phyloP scores from a whole-genome alignment of 2,329 filamentous ascomycete species.

The Aspergillus costaricaensis region DNA sequence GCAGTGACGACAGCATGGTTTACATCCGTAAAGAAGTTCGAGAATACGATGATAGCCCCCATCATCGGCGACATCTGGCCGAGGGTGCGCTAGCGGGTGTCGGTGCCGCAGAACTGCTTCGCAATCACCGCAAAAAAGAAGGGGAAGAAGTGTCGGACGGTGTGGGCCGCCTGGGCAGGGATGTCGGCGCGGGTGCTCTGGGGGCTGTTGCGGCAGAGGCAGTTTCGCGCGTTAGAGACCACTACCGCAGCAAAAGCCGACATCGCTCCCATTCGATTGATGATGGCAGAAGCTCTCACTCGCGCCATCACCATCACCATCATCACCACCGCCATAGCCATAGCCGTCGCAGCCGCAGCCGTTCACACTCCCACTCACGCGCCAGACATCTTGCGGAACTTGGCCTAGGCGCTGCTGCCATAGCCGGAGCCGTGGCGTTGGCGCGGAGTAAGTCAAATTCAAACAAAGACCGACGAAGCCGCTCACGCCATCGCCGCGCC shows the following conservation, averaged over 20 bases:
- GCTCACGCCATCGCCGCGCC: conserved; percentile 46
- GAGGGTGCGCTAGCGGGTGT: conserved; percentile 63
- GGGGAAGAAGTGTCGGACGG: conserved; percentile 57
- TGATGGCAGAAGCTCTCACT: conserved; percentile 39
- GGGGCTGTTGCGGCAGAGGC: conserved; percentile 64
- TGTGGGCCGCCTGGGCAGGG: conserved; percentile 51
- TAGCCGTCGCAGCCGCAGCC: conserved; percentile 40
- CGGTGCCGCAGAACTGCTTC: conserved; percentile 61
- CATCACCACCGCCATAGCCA: conserved; percentile 32
- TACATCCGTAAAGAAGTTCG: conserved; percentile 57
- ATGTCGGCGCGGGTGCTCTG: conserved; percentile 61
- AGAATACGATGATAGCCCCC: conserved; percentile 48
- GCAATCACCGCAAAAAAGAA: conserved; percentile 59
- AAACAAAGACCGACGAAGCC: conserved; percentile 51
- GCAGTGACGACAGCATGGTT: conserved; percentile 63
- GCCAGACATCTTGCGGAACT: conserved; percentile 56
- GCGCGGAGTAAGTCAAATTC: conserved; percentile 57
- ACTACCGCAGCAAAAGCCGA: conserved; percentile 51
- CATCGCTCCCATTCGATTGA: conserved; percentile 45
- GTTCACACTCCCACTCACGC: conserved; percentile 52
- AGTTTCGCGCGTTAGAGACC: conserved; percentile 53
- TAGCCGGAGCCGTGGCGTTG: conserved; percentile 62
- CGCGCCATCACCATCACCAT: conserved; percentile 35
- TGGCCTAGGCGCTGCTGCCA: conserved; percentile 57
- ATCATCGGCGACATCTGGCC: conserved; percentile 60